Conservation (phyloP, 108 stramenopile genomes). For the Cyclotella baltica region DNA sequence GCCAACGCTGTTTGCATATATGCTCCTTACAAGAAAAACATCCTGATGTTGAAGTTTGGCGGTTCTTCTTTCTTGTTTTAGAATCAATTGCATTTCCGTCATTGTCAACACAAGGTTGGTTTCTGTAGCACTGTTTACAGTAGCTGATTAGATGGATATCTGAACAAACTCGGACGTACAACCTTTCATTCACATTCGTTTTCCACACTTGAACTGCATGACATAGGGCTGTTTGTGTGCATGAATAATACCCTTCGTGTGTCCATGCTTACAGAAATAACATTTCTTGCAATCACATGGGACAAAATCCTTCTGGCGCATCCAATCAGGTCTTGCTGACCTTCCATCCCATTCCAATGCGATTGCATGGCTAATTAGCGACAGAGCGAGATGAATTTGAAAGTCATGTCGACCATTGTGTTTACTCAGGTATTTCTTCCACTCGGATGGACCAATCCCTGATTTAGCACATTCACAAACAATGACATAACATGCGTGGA, state of each 20-base stretch:
- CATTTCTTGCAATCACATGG: background rate
- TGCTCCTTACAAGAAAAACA: no score
- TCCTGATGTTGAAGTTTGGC: background rate
- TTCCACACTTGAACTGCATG: background rate
- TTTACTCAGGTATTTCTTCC: background rate
- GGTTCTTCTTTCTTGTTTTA: background rate
- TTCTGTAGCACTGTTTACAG: background rate
- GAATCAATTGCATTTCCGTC: background rate
- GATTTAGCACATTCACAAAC: no score
- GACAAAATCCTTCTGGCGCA: background rate
- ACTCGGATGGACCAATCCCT: background rate
- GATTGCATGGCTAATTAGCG: background rate
- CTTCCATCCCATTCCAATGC: background rate
- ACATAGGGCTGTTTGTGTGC: background rate
- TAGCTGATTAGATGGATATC: background rate
- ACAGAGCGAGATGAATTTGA: slow-evolving; percentile 3
- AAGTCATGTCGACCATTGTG: background rate
- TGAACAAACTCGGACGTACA: background rate
- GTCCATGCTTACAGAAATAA: background rate
- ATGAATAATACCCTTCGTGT: background rate
- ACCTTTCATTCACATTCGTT: background rate
- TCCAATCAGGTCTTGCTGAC: background rate
- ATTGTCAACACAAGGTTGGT: background rate
- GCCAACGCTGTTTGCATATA: background rate
- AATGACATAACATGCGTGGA: no score